These are phyloP conservation scores for Coemansia erecta DNA, from an alignment of 192 early-diverging fungal genomes.

Conservation along the genomic window DNA sequence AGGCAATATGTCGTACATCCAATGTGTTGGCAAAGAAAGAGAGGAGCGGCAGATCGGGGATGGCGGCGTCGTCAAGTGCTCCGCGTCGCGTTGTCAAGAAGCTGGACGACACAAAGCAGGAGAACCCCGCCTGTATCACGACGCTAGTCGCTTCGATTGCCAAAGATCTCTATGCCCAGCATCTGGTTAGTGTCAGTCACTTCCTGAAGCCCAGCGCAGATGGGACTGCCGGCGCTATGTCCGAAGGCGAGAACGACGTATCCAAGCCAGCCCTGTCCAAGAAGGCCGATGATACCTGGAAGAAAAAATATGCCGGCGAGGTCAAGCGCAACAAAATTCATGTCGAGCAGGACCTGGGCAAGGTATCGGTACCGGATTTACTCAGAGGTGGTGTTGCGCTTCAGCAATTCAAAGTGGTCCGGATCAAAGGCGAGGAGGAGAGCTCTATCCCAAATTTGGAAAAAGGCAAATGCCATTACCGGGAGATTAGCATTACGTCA, in stretches of 20 bases:
- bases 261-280: neutral
- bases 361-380: conserved; percentile 27
- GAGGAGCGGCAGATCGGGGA: conserved; percentile 1
- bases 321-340: conserved; percentile 6
- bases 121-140: conserved; percentile 49
- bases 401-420: conserved; percentile 13
- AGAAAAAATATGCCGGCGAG: conserved; percentile 31
- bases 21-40: neutral
- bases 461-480: conserved; percentile 15
- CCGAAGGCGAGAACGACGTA: conserved; percentile 2
- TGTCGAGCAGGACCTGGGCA: conserved; percentile 26
- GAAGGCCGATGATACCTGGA: conserved; percentile 13
- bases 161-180: conserved; percentile 45
- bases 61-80: neutral
- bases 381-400: conserved; percentile 9
- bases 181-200: conserved; percentile 36
- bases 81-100: neutral
- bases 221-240: neutral
- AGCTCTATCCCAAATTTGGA: conserved; percentile 13
- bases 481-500: conserved; percentile 22
- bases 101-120: conserved; percentile 20
- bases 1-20: conserved; percentile 19
- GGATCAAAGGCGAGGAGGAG: neutral
- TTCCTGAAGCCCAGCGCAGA: conserved; percentile 6
- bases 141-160: conserved; percentile 47